Evolutionary conservation across 139 green algal species (phyloP), one percentile per base, ranked within the genome.

Genomic region (Closterium sp.): DNA sequence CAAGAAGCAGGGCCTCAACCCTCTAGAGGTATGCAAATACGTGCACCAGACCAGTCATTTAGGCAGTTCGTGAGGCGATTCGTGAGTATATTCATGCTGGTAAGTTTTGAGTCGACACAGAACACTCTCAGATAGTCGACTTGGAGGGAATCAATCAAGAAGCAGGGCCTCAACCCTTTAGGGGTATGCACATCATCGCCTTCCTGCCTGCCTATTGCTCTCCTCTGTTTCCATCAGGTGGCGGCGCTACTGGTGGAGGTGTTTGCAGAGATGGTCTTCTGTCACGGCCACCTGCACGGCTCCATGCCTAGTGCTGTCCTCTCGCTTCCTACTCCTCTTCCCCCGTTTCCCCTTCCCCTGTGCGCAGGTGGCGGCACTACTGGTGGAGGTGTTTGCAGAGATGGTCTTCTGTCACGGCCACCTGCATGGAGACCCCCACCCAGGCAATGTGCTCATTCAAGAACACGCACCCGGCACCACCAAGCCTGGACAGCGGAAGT

Each of bases 251-350:
- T 99, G 79, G 93, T 97, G 11, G 94, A 97, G 19, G 94, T 96
- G 9, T 98, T 98, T 95, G 97, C 96, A 0, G 95, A 99, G 91
- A 97, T 98, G 94, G 97, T 96, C 2, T 98, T 97, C 90, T 50
- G 95, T 0, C 93, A 97, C 31, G 97, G 97, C 84, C 98, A 95
- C 90, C 94, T 98, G 31, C 97, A n/a, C n/a, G n/a, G n/a, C n/a
- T n/a, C n/a, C n/a, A n/a, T n/a, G n/a, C n/a, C n/a, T n/a, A n/a
- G n/a, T n/a, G n/a, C n/a, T n/a, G n/a, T n/a, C n/a, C n/a, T n/a
- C n/a, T n/a, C n/a, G n/a, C n/a, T n/a, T n/a, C n/a, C n/a, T n/a
- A n/a, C n/a, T n/a, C n/a, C n/a, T n/a, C n/a, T n/a, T n/a, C 42
- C 42, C 95, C 95, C 7, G 96, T 97, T 90, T 91, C 96, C 32